Evolutionary conservation across 2,329 filamentous ascomycete species (phyloP), one percentile per base, ranked within the genome.

Genomic region (Diplodia sapinea): DNA sequence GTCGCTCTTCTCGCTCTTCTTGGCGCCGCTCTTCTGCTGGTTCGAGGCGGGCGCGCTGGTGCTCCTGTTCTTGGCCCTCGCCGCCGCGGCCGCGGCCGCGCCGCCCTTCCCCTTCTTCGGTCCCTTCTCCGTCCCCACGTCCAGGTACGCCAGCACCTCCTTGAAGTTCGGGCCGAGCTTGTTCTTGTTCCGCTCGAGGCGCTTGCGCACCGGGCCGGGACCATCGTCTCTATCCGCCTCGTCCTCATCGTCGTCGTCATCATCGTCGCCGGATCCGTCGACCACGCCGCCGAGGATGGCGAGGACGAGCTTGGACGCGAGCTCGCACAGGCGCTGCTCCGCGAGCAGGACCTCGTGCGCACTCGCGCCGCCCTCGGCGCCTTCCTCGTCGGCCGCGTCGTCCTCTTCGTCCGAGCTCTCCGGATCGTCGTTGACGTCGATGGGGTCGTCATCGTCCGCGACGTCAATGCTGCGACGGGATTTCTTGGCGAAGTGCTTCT

Each of bases 111-210:
- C 83, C 65, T 76, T 80, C 66, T 73, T 73, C 40, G 77, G 75
- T 71, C 79, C 81, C 74, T 83, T 85, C 59, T 76, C 71, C 4
- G 69, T 69, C n/a, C 85, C 83, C 68, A 90, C 87, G 73, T 97
- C 93, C 4, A 98, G 82, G 77, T 90, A 95, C 9, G 88, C 87
- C 4, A 97, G 82, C 7, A 97, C 88, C 73, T 95, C 93, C 74
- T 90, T 92, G 83, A 92, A 96, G 76, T 95, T 97, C 55, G 87
- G 83, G 2, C 95, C 95, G 3, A 99, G 85, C 74, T 88, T 89
- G n/a, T 82, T 83, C 75, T 90, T 90, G 79, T 99, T 97, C 71
- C 92, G 86, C 73, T 90, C 84, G 26, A 99, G 82, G 23, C 93
- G 86, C 73, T 88, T 87, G 70, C 87, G 86, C 43, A 96, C 84